Percentiles rank a stretch among this genome's conserved stretches.
Evolutionary conservation across 805 yeast species (phyloP).

Genomic region (Blastobotrys peoriensis): DNA sequence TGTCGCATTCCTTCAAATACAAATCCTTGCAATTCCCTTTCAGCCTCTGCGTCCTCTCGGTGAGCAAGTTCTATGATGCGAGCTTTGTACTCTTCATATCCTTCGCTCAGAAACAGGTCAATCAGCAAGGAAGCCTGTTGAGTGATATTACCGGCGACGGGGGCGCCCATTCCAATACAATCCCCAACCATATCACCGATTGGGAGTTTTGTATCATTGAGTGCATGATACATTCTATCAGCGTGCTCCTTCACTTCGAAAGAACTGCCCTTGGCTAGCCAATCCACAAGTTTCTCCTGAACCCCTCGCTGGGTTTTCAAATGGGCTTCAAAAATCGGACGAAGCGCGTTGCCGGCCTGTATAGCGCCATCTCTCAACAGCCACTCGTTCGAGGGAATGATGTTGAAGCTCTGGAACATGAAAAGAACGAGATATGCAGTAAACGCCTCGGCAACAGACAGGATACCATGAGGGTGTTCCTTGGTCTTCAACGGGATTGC

Average conservation of each 20-base stretch:
- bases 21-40: constrained; percentile 2
- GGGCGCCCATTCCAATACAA: constrained; percentile 5
- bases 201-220: not conserved
- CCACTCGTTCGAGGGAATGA: constrained; percentile 3
- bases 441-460: not conserved
- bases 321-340: constrained; percentile 3
- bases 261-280: constrained; percentile 4
- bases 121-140: constrained; percentile 3
- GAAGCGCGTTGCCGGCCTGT: not conserved
- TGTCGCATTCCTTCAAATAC: constrained; percentile 5
- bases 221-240: constrained; percentile 3
- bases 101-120: constrained; percentile 5
- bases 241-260: constrained; percentile 2
- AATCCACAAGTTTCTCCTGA: constrained; percentile 2
- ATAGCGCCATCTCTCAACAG: constrained; percentile 1
- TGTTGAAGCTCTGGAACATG: constrained; percentile 6
- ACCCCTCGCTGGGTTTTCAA: constrained; percentile 2
- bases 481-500: constrained; percentile 2
- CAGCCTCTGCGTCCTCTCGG: constrained; percentile 1
- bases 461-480: constrained; percentile 2
- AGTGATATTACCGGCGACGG: constrained; percentile 3
- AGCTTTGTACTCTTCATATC: constrained; percentile 2
- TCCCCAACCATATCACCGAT: constrained; percentile 2
- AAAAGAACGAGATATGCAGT: constrained; percentile 2
- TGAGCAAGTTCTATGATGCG: constrained; percentile 4